Evolutionary conservation across 768 basidiomycete species (phyloP).

Genomic region (Pleurotus giganteus): DNA sequence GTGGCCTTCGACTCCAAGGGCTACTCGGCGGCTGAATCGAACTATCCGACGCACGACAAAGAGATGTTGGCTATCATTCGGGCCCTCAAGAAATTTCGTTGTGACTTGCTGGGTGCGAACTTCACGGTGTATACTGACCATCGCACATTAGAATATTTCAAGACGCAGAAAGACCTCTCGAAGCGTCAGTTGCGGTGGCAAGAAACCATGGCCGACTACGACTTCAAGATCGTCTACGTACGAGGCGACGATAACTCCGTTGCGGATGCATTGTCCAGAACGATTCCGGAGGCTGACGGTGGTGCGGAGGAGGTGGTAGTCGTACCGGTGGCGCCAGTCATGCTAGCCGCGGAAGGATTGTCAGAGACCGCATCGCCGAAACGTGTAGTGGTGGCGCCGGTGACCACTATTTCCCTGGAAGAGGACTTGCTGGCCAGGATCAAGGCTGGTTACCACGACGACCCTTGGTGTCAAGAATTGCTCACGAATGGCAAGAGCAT

Average conservation of each 20-base stretch:
- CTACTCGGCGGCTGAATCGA: no score
- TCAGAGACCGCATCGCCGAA: no score
- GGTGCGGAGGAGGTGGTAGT: no score
- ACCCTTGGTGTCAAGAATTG: background rate
- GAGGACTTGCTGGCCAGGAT: background rate
- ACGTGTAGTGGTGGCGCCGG: constrained; percentile 14
- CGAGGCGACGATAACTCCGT: background rate
- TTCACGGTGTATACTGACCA: constrained; percentile 23
- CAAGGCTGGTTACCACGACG: background rate
- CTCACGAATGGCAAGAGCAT: constrained; percentile 12
- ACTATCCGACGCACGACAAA: no score
- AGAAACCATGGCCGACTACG: background rate
- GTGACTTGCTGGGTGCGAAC: no score
- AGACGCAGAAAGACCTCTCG: constrained; percentile 22
- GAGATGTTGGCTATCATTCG: no score
- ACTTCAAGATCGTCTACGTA: no score
- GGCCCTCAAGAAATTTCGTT: no score
- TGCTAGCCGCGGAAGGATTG: no score
- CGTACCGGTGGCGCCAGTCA: no score
- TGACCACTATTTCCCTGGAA: constrained; percentile 16
- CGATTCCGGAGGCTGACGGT: no score
- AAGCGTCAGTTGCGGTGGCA: constrained; percentile 14
- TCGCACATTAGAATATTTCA: constrained; percentile 24
- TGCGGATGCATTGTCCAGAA: constrained; percentile 8
- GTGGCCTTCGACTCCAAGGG: constrained; percentile 25